Percentiles rank a stretch among this genome's conserved stretches.
phyloP scores from a whole-genome alignment of 208 protist genomes.

The Wallacemonas sp. region DNA sequence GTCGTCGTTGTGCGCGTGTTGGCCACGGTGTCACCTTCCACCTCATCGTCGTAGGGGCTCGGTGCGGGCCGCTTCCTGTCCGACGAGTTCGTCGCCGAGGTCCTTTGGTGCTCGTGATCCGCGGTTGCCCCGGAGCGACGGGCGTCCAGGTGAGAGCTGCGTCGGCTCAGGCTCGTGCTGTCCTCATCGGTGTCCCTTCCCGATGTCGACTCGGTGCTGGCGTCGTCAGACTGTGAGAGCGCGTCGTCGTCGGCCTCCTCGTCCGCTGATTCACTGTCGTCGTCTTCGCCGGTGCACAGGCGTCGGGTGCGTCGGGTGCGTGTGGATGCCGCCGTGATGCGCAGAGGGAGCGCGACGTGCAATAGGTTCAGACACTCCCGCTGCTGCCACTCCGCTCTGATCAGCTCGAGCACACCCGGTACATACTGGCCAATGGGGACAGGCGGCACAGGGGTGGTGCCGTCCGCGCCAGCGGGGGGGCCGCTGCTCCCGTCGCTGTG shows the following conservation, averaged over 20 bases:
- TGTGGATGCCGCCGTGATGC: background rate
- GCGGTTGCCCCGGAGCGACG: background rate
- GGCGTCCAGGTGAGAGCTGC: background rate
- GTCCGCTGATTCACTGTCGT: background rate
- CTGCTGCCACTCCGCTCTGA: slow-evolving; percentile 23
- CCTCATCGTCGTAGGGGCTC: too few species aligned
- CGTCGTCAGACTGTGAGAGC: too few species aligned
- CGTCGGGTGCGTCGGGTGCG: background rate
- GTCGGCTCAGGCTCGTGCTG: background rate
- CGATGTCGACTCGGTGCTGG: too few species aligned
- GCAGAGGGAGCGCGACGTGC: slow-evolving; percentile 19
- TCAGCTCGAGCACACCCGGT: slow-evolving; percentile 46
- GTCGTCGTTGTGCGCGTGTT: too few species aligned
- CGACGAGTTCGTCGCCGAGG: too few species aligned
- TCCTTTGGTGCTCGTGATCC: too few species aligned
- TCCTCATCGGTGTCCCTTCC: background rate
- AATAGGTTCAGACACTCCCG: slow-evolving; percentile 20
- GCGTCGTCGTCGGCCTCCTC: background rate
- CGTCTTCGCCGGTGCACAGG: background rate
- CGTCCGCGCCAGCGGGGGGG: background rate
- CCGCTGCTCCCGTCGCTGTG: background rate
- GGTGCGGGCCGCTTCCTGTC: too few species aligned
- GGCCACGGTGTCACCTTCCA: too few species aligned
- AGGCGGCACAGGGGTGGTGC: background rate
- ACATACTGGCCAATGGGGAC: slow-evolving; percentile 19